These are phyloP conservation scores for Cercospora sesami DNA, from an alignment of 2,329 filamentous ascomycete species.

Conservation along the genomic window DNA sequence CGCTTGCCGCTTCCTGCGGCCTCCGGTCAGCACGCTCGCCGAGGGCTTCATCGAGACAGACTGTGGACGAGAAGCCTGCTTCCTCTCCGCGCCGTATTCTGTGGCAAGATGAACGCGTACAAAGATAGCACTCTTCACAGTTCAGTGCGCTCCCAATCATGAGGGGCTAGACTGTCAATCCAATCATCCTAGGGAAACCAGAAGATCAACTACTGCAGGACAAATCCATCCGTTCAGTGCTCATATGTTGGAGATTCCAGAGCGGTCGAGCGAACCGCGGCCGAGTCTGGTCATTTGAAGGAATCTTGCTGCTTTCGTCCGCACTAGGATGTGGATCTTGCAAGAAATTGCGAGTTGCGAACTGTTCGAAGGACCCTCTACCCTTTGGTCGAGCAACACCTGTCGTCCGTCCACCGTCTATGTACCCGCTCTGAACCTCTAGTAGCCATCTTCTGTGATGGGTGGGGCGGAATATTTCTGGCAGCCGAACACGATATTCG, in stretches of 20 bases:
- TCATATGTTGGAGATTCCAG: not conserved
- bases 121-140: not conserved
- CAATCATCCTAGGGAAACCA: not conserved
- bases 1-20: not conserved
- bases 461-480: not conserved
- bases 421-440: not conserved
- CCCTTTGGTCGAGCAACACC: not conserved
- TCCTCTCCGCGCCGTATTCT: not conserved
- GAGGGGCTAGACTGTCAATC: not conserved
- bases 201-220: not conserved
- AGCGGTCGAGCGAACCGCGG: not conserved
- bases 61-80: not conserved
- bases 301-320: not conserved
- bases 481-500: not conserved
- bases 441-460: not conserved
- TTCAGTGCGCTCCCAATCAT: not conserved
- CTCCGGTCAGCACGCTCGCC: not conserved
- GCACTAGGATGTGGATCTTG: not conserved
- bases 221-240: not conserved
- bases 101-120: not conserved
- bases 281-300: not conserved
- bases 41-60: not conserved
- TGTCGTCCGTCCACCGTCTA: not conserved
- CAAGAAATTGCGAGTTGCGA: not conserved
- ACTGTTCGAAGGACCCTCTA: not conserved